Evolutionary conservation across 805 yeast genomes (phyloP), one percentile per base, ranked within the genome.

Genomic region (Millerozyma miso): DNA sequence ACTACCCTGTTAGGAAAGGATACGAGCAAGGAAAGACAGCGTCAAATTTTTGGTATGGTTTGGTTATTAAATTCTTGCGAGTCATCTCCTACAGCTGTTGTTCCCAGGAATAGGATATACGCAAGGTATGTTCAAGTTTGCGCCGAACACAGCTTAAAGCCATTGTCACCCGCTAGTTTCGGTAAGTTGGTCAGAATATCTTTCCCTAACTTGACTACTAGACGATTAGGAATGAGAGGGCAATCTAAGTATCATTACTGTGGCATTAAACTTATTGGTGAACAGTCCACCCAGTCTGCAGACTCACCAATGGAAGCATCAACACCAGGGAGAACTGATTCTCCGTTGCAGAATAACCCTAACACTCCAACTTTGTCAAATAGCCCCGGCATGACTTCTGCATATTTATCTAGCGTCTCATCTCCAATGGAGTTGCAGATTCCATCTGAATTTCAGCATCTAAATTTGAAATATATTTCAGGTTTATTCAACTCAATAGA

Each of bases 201-300:
- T 3, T 84, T 76, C 52, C 93, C 95, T 0, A 68, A 70, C 42
- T 67, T 87, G 47, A 79, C 81, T 23, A 85, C 93, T 0, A 74
- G 95, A 49, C 73, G 97, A 41, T 67, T 88, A 41, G 97, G 97
- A 1, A 79, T 82, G 59, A 71, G 95, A 39, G 90, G 90, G 2
- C 85, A 83, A 55, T 81, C 91, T 16, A 84, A 84, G 57, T 89
- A 89, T 61, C 95, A 88, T 59, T 88, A 87, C 56, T 85, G 91
- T 61, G 95, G 95, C 2, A 71, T 89, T 40, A 74, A 73, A 50
- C 52, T 74, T 19, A 54, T 62, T 35, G 67, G 67, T 38, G 70
- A 72, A 45, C 58, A 57, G 23, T 58, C 53, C 50, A 48, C 60
- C 45, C 50, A 39, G 37, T 31, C 42, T 17, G 33, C 41, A 15